phyloP scores from a whole-genome alignment of 2,329 filamentous ascomycete species.

The Tolypocladium nubicola region DNA sequence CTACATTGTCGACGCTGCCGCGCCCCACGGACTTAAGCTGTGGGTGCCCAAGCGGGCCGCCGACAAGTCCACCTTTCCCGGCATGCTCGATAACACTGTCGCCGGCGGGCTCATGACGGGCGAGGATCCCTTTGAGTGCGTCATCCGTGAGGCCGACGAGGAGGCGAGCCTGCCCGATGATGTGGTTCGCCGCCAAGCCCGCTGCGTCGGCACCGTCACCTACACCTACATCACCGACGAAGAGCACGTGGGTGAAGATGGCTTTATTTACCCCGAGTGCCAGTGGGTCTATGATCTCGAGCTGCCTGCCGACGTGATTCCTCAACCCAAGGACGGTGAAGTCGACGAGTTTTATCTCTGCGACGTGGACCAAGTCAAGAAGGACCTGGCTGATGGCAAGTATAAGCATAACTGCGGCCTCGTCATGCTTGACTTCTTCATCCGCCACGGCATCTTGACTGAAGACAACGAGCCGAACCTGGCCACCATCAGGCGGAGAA shows the following conservation, averaged over 20 bases:
- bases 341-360: conserved; percentile 76
- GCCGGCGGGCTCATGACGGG: conserved; percentile 69
- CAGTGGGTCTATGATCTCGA: conserved; percentile 89
- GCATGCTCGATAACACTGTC: conserved; percentile 93
- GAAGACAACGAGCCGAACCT: conserved; percentile 69
- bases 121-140: conserved; percentile 69
- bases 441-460: conserved; percentile 73
- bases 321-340: conserved; percentile 75
- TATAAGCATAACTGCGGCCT: conserved; percentile 93
- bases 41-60: conserved; percentile 74
- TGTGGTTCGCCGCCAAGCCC: conserved; percentile 51
- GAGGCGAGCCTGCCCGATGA: conserved; percentile 71
- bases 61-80: conserved; percentile 75
- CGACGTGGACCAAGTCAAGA: conserved; percentile 65
- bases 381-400: conserved; percentile 56
- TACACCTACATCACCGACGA: conserved; percentile 76
- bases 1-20: conserved; percentile 40
- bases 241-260: conserved; percentile 68
- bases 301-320: conserved; percentile 56
- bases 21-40: conserved; percentile 53
- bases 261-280: conserved; percentile 78
- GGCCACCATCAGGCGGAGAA: conserved; percentile 60
- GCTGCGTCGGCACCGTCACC: conserved; percentile 59
- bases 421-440: conserved; percentile 80
- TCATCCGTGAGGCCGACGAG: conserved; percentile 79